Conservation (phyloP, 129 eudicot genomes). For the Flaveria robusta region DNA sequence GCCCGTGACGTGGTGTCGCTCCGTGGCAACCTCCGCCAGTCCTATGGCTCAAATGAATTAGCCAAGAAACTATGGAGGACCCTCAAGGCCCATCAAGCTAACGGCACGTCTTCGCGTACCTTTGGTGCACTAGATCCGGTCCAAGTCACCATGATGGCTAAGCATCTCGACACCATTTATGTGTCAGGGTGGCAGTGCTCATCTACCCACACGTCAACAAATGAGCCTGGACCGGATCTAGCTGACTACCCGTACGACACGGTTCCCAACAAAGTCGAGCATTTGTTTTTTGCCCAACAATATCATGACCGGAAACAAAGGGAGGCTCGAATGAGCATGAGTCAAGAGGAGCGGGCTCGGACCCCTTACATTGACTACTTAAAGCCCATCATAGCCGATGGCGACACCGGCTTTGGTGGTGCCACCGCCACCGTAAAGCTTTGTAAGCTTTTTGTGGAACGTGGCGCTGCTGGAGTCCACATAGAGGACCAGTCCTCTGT, state of each 20-base stretch:
- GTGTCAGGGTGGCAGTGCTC: slow-evolving; percentile 99
- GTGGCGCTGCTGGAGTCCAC: slow-evolving; percentile 97
- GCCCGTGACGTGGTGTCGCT: slow-evolving; percentile 86
- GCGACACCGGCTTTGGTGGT: slow-evolving; percentile 97
- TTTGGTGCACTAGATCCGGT: slow-evolving; percentile 95
- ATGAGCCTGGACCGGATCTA: slow-evolving; percentile 96
- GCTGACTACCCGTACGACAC: slow-evolving; percentile 98
- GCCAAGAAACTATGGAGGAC: slow-evolving; percentile 97
- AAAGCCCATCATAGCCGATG: slow-evolving; percentile 94
- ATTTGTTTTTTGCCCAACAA: slow-evolving; percentile 80
- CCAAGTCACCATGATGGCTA: slow-evolving; percentile 98
- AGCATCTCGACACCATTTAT: slow-evolving; percentile 83
- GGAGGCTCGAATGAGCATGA: slow-evolving; percentile 92
- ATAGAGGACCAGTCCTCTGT: slow-evolving; percentile 96
- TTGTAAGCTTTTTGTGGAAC: slow-evolving; percentile 92
- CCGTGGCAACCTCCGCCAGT: slow-evolving; percentile 72
- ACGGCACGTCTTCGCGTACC: slow-evolving; percentile 85
- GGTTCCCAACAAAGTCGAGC: slow-evolving; percentile 94
- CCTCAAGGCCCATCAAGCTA: slow-evolving; percentile 81
- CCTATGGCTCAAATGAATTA: slow-evolving; percentile 76
- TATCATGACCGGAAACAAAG: slow-evolving; percentile 91
- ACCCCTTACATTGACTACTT: slow-evolving; percentile 75
- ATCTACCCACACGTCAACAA: slow-evolving; percentile 82
- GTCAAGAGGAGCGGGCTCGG: slow-evolving; percentile 70
- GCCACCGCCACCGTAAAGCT: slow-evolving; percentile 94